Percentiles rank a stretch among this genome's conserved stretches.
Conservation (phyloP, 2,329 filamentous ascomycete species). For the Phoma sp. region DNA sequence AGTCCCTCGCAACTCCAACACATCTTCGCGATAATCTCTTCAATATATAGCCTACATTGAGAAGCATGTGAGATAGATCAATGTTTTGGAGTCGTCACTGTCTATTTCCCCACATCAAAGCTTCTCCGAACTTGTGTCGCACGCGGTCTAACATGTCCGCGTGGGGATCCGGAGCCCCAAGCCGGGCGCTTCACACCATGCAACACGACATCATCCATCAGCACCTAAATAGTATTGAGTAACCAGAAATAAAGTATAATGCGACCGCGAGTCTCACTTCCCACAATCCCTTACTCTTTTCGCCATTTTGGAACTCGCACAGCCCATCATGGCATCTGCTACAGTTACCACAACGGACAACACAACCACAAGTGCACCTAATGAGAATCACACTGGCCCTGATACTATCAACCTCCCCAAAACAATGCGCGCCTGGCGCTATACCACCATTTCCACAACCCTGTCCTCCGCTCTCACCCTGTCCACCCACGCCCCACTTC, state of each 20-base stretch:
- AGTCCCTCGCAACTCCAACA: no score
- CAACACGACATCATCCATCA: slow-evolving; percentile 2
- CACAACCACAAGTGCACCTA: background rate
- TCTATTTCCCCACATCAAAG: no score
- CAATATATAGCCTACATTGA: no score
- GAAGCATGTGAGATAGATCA: no score
- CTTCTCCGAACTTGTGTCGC: background rate
- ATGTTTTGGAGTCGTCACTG: no score
- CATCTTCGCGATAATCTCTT: no score
- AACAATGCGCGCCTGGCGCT: slow-evolving; percentile 37
- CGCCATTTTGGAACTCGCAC: background rate
- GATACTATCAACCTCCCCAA: slow-evolving; percentile 10
- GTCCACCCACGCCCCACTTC: slow-evolving; percentile 13
- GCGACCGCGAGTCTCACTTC: background rate
- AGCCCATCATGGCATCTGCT: background rate
- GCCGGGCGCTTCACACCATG: slow-evolving; percentile 4
- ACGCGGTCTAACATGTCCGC: slow-evolving; percentile 1
- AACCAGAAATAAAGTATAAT: background rate
- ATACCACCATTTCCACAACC: slow-evolving; percentile 16
- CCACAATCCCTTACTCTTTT: no score
- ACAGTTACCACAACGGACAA: background rate
- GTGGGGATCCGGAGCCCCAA: slow-evolving; percentile 14
- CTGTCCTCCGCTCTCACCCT: slow-evolving; percentile 20
- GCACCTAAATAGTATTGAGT: background rate
- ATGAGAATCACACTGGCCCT: background rate